These are phyloP conservation scores for Curvularia spicifera DNA, from an alignment of 2,329 filamentous ascomycete species.

Conservation along the genomic window DNA sequence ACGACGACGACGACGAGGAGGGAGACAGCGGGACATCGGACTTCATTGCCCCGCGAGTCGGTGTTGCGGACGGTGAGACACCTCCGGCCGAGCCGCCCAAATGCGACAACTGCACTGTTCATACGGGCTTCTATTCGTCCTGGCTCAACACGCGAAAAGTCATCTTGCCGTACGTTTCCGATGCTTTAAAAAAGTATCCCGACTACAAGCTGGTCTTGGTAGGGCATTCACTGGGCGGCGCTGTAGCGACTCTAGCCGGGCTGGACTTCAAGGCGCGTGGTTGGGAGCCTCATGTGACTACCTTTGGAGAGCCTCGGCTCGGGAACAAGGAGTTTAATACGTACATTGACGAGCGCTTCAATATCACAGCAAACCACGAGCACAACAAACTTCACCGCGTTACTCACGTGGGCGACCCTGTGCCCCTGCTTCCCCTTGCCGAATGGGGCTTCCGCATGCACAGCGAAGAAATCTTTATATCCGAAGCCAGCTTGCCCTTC, in stretches of 20 bases:
- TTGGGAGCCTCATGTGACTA: constrained; percentile 80
- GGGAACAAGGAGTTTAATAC: constrained; percentile 61
- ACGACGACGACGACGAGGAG: constrained; percentile 39
- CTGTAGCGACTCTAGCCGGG: constrained; percentile 84
- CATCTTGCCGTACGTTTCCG: constrained; percentile 71
- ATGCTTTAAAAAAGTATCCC: constrained; percentile 67
- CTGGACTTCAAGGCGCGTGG: constrained; percentile 81
- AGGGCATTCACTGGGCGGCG: constrained; percentile 91
- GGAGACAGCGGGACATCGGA: constrained; percentile 40
- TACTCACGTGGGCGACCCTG: constrained; percentile 85
- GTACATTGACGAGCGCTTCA: constrained; percentile 63
- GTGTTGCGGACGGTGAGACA: constrained; percentile 23
- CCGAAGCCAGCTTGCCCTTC: constrained; percentile 72
- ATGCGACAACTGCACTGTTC: constrained; percentile 89
- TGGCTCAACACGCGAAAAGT: constrained; percentile 77
- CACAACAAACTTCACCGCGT: constrained; percentile 70
- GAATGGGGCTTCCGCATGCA: constrained; percentile 92
- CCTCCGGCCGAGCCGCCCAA: constrained; percentile 53
- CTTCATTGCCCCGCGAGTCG: constrained; percentile 28
- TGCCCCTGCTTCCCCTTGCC: constrained; percentile 81
- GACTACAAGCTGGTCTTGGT: constrained; percentile 78
- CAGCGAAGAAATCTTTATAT: constrained; percentile 86
- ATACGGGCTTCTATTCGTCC: constrained; percentile 84
- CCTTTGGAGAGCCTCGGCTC: constrained; percentile 83
- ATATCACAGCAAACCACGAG: constrained; percentile 29